Evolutionary conservation across 345 rosid species (phyloP).

Genomic region (Hibiscus mutabilis): DNA sequence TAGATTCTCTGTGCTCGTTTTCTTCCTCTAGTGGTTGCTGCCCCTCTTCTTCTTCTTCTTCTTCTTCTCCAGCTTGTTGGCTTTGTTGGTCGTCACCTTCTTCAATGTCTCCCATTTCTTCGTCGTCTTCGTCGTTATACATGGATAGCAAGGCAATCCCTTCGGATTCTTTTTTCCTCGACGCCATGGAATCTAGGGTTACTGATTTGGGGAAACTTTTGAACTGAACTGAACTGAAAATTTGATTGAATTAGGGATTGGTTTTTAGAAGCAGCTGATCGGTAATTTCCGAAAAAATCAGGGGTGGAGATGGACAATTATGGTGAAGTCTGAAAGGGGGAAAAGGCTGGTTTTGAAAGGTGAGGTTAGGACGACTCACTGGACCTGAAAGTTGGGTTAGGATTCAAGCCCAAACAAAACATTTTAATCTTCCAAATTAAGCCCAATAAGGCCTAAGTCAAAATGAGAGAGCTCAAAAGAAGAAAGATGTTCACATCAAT

Average conservation of each 20-base stretch:
- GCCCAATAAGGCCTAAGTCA: too few species aligned
- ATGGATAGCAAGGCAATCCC: conserved; percentile 78
- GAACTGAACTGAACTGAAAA: neutral
- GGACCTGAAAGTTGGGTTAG: too few species aligned
- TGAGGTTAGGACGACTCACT: neutral
- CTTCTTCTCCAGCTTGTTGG: conserved; percentile 5
- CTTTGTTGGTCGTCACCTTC: conserved; percentile 14
- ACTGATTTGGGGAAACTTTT: neutral
- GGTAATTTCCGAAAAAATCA: neutral
- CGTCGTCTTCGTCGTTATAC: conserved; percentile 85
- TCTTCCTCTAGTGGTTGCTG: conserved; percentile 22
- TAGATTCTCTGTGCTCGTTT: conserved; percentile 25
- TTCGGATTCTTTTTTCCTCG: conserved; percentile 61
- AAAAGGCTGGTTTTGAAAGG: neutral
- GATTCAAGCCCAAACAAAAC: too few species aligned
- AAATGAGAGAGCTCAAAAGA: too few species aligned
- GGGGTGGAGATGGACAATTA: too few species aligned
- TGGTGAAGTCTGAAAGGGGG: neutral
- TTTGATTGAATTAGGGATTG: neutral
- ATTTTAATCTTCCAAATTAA: too few species aligned
- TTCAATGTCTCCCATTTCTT: conserved; percentile 70
- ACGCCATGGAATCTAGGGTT: conserved; percentile 40
- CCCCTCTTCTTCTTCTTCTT: conserved; percentile 17
- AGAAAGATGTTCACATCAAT: too few species aligned
- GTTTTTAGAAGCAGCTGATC: neutral